phyloP scores from a whole-genome alignment of 805 yeast genomes.

The Candida boidinii region DNA sequence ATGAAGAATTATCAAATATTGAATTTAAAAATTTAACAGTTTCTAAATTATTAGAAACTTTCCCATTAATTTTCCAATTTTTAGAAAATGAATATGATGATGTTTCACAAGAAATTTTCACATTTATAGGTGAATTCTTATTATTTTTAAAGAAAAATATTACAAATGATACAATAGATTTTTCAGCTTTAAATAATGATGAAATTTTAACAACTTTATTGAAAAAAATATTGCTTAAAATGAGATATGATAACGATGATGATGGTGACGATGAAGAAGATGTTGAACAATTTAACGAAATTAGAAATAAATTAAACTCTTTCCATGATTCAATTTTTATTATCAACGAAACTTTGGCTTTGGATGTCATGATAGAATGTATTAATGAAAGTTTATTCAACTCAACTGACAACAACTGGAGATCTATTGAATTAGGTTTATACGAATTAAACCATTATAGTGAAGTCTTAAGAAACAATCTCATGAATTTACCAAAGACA shows the following conservation, averaged over 20 bases:
- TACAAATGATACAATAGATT: slow-evolving; percentile 24
- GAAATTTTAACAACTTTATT: slow-evolving; percentile 58
- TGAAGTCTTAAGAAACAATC: slow-evolving; percentile 70
- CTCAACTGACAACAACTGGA: slow-evolving; percentile 46
- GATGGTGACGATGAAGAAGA: slow-evolving; percentile 60
- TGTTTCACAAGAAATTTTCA: slow-evolving; percentile 73
- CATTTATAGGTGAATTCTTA: slow-evolving; percentile 69
- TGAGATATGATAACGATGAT: slow-evolving; percentile 65
- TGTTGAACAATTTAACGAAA: slow-evolving; percentile 70
- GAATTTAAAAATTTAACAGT: slow-evolving; percentile 26
- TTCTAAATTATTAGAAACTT: slow-evolving; percentile 46
- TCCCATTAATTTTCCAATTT: slow-evolving; percentile 67
- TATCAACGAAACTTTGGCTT: slow-evolving; percentile 27
- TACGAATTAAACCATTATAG: slow-evolving; percentile 73
- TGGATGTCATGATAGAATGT: slow-evolving; percentile 31
- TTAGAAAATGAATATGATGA: slow-evolving; percentile 84
- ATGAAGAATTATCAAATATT: slow-evolving; percentile 28
- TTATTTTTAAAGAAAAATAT: slow-evolving; percentile 55
- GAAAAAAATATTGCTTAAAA: slow-evolving; percentile 63
- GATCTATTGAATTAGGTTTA: slow-evolving; percentile 77
- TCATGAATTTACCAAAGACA: slow-evolving; percentile 60
- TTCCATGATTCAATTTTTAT: slow-evolving; percentile 77
- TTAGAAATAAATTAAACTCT: slow-evolving; percentile 62
- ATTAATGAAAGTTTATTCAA: slow-evolving; percentile 35
- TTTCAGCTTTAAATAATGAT: slow-evolving; percentile 20